Percentiles rank a stretch among this genome's conserved stretches.
Evolutionary conservation across 768 basidiomycete genomes (phyloP).

Genomic region (Suillus fuscotomentosus): DNA sequence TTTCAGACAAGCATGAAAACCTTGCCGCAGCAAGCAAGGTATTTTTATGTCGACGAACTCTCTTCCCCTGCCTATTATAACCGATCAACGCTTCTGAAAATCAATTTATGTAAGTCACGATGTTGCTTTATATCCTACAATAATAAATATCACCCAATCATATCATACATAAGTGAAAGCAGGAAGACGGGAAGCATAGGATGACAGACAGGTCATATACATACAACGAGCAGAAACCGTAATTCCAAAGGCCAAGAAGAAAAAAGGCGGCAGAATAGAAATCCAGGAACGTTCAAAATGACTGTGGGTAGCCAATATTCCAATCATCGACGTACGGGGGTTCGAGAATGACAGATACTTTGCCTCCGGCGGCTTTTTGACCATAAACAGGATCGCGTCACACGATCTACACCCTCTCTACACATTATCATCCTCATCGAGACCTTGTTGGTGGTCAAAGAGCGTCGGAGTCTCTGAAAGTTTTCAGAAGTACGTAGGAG

Average conservation of each 20-base stretch:
- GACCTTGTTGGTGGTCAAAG: slow-evolving; percentile 33
- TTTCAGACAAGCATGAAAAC: neutral
- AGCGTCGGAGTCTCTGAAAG: slow-evolving; percentile 20
- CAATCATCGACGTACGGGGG: neutral
- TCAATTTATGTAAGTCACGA: neutral
- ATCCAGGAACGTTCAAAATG: neutral
- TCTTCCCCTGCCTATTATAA: neutral
- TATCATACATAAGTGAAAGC: slow-evolving; percentile 4
- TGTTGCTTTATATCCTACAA: slow-evolving; percentile 8
- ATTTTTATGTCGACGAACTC: neutral
- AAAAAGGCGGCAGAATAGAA: neutral
- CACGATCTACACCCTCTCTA: slow-evolving; percentile 12
- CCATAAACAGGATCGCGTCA: slow-evolving; percentile 29
- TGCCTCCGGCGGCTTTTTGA: slow-evolving; percentile 24
- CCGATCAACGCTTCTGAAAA: neutral
- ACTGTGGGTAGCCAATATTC: neutral
- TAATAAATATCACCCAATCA: slow-evolving; percentile 1
- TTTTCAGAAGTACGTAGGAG: slow-evolving; percentile 18
- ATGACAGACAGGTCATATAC: neutral
- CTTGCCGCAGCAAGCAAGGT: neutral
- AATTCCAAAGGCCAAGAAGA: neutral
- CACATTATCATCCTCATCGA: slow-evolving; percentile 7
- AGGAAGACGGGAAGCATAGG: slow-evolving; percentile 9
- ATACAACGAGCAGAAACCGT: neutral
- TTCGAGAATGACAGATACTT: slow-evolving; percentile 21